Percentiles rank a stretch among this genome's conserved stretches.
Evolutionary conservation across 1,284 basidiomycete genomes (phyloP).

Genomic region (Pseudozyma hubeiensis): DNA sequence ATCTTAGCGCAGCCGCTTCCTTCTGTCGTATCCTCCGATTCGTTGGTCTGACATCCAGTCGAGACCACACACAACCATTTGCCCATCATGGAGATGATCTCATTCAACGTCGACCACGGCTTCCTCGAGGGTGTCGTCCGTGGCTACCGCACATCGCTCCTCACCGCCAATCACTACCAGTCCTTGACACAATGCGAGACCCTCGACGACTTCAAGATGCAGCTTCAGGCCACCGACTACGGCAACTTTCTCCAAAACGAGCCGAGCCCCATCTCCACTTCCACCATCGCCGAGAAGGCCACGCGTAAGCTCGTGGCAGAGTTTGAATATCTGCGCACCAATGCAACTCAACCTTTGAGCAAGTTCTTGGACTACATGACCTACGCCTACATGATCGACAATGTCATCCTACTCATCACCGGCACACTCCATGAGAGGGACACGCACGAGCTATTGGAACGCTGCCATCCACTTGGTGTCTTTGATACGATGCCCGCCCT

Average conservation of each 20-base stretch:
- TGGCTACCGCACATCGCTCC: constrained; percentile 92
- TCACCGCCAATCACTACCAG: constrained; percentile 88
- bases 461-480: constrained; percentile 95
- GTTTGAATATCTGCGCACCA: constrained; percentile 92
- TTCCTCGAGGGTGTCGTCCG: constrained; percentile 82
- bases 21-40: background rate
- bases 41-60: background rate
- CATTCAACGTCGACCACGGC: constrained; percentile 66
- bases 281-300: constrained; percentile 94
- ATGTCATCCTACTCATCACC: constrained; percentile 95
- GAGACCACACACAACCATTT: background rate
- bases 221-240: constrained; percentile 93
- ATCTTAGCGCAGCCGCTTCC: no score
- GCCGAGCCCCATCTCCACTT: constrained; percentile 91
- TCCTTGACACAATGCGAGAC: constrained; percentile 98
- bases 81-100: constrained; percentile 63
- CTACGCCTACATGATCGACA: constrained; percentile 99
- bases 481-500: constrained; percentile 99
- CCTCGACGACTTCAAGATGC: constrained; percentile 80
- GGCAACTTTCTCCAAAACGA: constrained; percentile 98
- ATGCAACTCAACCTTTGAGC: constrained; percentile 88
- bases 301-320: constrained; percentile 95
- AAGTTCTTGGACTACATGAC: constrained; percentile 99
- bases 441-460: constrained; percentile 93
- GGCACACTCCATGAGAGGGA: constrained; percentile 97